Evolutionary conservation across 73 alveolate species (phyloP), one percentile per base, ranked within the genome.

Genomic region (Paramecium octaurelia): DNA sequence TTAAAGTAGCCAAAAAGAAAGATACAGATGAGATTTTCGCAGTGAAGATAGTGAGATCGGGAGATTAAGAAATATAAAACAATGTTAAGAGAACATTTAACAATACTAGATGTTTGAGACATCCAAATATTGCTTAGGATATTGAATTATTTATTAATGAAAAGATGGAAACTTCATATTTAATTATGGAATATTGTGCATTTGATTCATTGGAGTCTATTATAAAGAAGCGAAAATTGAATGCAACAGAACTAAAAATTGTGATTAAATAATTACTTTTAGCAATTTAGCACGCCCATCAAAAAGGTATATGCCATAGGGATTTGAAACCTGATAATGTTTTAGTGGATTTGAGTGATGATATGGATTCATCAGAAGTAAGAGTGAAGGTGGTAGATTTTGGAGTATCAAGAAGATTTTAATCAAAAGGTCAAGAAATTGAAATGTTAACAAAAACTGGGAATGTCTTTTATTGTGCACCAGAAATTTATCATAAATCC

Each of bases 311-410:
- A 12, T 88, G 92, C 10, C 94, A 88, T 71, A 76, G 94, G 31
- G 94, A 88, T 70, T 48, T 88, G 43, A 88, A 88, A 44, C 94
- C 94, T 29, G 94, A 88, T 88, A 88, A 88, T 88, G 73, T 88
- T 14, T 38, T 88, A 44, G 88, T 88, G 2, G 44, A 80, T 80
- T 42, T 80, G 44, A 60, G 36, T 40, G 69, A 42, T 8, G 31
- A 43, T 43, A 20, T 24, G 31, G 73, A 24, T 80, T 1, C 3
- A 80, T 9, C 12, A 2, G 34, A 21, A 12, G 29, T 54, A 3
- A 54, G 14, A 54, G 31, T 43, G 20, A 80, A 80, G 27, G 73
- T 80, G 1, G 91, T 80, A 18, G 91, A 80, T 80, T 80, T 80
- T 80, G 91, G 91, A 42, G 91, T 80, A 36, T 80, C 91, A 29